Conservation (phyloP, 2,329 filamentous ascomycete species). For the Pseudogymnoascus pannorum region DNA sequence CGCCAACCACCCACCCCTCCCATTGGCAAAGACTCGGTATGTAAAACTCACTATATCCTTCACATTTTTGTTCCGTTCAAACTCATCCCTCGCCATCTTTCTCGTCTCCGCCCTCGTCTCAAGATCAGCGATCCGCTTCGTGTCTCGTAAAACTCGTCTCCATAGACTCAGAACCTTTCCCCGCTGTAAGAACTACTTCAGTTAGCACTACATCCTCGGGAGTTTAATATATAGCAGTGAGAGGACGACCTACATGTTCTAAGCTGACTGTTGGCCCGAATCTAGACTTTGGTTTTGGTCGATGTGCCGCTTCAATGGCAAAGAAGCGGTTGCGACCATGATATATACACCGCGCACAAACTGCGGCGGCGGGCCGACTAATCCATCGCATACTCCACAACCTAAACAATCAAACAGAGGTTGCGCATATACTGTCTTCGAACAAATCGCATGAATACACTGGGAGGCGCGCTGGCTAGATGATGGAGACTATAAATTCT, state of each 20-base stretch:
- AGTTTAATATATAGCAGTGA: neutral
- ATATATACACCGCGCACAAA: neutral
- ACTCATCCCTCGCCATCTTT: slow-evolving; percentile 51
- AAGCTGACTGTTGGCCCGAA: slow-evolving; percentile 44
- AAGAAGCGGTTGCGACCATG: neutral
- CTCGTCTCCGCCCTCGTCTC: slow-evolving; percentile 48
- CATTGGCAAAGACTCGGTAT: neutral
- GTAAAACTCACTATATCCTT: slow-evolving; percentile 44
- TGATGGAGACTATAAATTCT: slow-evolving; percentile 1
- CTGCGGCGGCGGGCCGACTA: neutral
- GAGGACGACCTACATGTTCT: slow-evolving; percentile 44
- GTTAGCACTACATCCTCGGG: neutral
- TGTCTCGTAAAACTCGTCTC: slow-evolving; percentile 49
- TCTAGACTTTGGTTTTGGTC: slow-evolving; percentile 24
- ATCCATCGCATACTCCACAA: slow-evolving; percentile 3
- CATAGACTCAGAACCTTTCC: slow-evolving; percentile 49
- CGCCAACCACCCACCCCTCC: neutral
- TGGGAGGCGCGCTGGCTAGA: neutral
- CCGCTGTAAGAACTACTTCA: slow-evolving; percentile 50
- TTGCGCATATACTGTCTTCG: neutral
- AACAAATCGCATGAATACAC: neutral
- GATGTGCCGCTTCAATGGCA: neutral
- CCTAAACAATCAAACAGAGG: neutral
- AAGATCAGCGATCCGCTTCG: slow-evolving; percentile 43
- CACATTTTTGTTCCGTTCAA: slow-evolving; percentile 50